Conservation (phyloP, 208 protist species). For the Histomonas meleagridis region DNA sequence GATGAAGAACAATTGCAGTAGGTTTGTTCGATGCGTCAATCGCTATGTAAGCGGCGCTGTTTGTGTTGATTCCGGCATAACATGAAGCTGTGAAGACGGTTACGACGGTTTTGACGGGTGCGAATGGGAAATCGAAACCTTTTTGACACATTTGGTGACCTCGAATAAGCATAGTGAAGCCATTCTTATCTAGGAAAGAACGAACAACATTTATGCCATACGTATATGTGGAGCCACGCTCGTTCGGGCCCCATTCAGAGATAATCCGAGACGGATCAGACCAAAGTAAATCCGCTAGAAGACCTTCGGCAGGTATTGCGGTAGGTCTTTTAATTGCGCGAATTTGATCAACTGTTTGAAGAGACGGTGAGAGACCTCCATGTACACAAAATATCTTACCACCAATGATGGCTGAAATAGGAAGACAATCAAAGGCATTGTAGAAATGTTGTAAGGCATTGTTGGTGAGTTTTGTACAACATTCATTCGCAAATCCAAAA, state of each 20-base stretch:
- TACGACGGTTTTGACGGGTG: neutral
- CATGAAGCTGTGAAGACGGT: neutral
- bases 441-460: conserved; percentile 68
- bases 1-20: too few species aligned
- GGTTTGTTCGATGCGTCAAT: too few species aligned
- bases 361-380: conserved; percentile 62
- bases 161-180: too few species aligned
- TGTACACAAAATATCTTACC: conserved; percentile 65
- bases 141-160: neutral
- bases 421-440: conserved; percentile 68
- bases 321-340: conserved; percentile 69
- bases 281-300: conserved; percentile 50
- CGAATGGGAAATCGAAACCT: neutral
- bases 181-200: too few species aligned
- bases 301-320: conserved; percentile 61
- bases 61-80: neutral
- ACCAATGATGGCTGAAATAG: conserved; percentile 58
- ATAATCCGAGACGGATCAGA: conserved; percentile 50
- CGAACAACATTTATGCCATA: too few species aligned
- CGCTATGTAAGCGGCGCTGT: neutral
- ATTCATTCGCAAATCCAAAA: conserved; percentile 98
- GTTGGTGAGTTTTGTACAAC: conserved; percentile 39
- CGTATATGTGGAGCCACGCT: conserved; percentile 67
- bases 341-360: conserved; percentile 69
- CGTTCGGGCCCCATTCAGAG: conserved; percentile 82